Evolutionary conservation across 257 asterid species (phyloP).

Genomic region (Solanum piurae): DNA sequence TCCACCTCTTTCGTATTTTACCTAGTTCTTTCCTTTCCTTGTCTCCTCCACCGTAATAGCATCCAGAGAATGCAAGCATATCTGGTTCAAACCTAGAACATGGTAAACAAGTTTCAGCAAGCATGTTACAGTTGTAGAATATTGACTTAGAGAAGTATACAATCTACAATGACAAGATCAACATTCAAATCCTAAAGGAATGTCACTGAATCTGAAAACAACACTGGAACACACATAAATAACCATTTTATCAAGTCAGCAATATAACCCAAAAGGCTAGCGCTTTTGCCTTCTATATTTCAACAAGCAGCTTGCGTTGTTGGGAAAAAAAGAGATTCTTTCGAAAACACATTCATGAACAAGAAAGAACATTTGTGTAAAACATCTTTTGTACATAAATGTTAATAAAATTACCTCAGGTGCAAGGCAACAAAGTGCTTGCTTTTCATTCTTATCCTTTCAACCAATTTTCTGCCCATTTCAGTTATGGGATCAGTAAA

Average conservation of each 20-base stretch:
- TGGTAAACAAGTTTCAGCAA: not conserved
- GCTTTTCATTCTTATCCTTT: slow-evolving; percentile 55
- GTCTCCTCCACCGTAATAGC: slow-evolving; percentile 67
- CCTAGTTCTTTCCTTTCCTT: slow-evolving; percentile 44
- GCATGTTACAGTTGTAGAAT: not conserved
- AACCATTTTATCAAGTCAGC: not conserved
- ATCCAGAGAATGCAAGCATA: slow-evolving; percentile 82
- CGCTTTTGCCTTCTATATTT: not conserved
- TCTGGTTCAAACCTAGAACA: slow-evolving; percentile 62
- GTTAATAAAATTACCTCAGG: slow-evolving; percentile 33
- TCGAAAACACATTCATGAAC: not conserved
- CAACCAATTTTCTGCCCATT: slow-evolving; percentile 51
- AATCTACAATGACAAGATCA: not conserved
- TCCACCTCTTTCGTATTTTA: slow-evolving; percentile 58
- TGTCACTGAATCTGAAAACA: not conserved
- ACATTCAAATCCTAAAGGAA: not conserved
- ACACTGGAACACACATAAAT: not conserved
- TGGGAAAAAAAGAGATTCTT: not conserved
- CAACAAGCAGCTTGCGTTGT: not conserved
- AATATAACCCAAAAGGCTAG: not conserved
- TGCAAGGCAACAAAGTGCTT: slow-evolving; percentile 55
- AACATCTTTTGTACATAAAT: not conserved
- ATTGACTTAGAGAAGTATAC: not conserved
- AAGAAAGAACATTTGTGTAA: not conserved
- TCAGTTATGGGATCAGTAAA: slow-evolving; percentile 51